phyloP scores from a whole-genome alignment of 202 grass and related monocot species.

The Miscanthus sacchariflorus region DNA sequence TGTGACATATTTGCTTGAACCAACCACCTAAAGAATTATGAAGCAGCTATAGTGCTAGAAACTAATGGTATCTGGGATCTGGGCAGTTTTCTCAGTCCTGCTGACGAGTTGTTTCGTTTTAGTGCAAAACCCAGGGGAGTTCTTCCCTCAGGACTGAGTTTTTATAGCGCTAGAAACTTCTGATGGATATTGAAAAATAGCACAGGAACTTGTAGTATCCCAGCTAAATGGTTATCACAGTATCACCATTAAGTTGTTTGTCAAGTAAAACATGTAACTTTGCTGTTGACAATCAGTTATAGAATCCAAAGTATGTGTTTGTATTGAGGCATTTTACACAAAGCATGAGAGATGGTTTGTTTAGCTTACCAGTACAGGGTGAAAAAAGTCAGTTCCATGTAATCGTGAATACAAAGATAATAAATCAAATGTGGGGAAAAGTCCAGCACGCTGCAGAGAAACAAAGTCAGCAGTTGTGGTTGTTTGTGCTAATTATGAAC shows the following conservation, averaged over 20 bases:
- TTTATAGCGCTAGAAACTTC: conserved; percentile 21
- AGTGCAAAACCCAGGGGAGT: not conserved
- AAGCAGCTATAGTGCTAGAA: conserved; percentile 37
- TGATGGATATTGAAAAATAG: conserved; percentile 30
- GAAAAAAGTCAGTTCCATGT: conserved; percentile 70
- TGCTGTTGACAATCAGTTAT: not conserved
- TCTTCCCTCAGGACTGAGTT: not conserved
- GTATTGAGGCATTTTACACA: conserved; percentile 43
- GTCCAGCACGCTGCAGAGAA: conserved; percentile 80
- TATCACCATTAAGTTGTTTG: conserved; percentile 11
- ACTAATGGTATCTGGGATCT: conserved; percentile 4
- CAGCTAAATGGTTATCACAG: conserved; percentile 9
- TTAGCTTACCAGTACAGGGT: conserved; percentile 74
- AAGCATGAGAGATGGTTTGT: conserved; percentile 9
- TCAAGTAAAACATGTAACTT: conserved; percentile 29
- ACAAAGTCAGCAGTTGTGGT: conserved; percentile 30
- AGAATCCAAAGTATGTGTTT: conserved; percentile 39
- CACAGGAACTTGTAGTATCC: not conserved
- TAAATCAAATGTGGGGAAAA: conserved; percentile 91
- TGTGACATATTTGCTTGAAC: conserved; percentile 13
- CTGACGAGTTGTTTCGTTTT: not conserved
- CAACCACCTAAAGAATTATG: conserved; percentile 22
- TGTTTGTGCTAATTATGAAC: conserved; percentile 36
- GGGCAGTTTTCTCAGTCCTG: not conserved
- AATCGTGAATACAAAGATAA: conserved; percentile 83